Base-by-base conservation (phyloP, 352 stramenopile species). In the Pythium scleroteichum region DNA sequence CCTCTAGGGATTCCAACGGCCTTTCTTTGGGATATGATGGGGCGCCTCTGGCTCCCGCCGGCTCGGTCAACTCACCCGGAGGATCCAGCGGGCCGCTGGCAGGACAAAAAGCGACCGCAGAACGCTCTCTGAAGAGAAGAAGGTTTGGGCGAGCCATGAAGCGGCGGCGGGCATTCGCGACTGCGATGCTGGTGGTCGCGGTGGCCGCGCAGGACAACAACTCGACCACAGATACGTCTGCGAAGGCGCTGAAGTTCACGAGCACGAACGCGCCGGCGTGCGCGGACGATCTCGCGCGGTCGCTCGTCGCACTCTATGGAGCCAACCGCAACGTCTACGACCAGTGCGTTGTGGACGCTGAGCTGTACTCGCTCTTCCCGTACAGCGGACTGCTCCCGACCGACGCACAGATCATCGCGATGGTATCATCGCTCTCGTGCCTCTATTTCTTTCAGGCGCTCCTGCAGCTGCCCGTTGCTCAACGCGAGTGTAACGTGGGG, bases 361-460 rank as follows among this genome's bases (percentile, higher is more conserved):
- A 69, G 27, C 53, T 52, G 19, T 89, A 89, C 58, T 70, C 82
- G 53, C 73, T 89, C 26, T 87, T 86, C 49, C 79, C 77, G 40
- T 88, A 79, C 70, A 78, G 73, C 10, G 79, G 81, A 17, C 55
- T 72, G 10, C 47, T 85, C 8, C 79, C 79, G 0, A 70, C 75
- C 9, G 70, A 69, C 17, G 39, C 64, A 8, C 64, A 73, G 52
- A 62, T 80, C 42, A 56, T 62, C n/a, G 64, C 52, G 26, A 72
- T 91, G 44, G 67, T 87, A 9, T 67, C 71, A 20, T 82, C 71
- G 2, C 57, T 63, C 26, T 54, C 70, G 29, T 91, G 81, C 50
- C 76, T 88, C 64, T 64, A 60, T 0, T 72, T 87, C 49, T 73
- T 87, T 38, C 59, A 81, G 65, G 1, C 71, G 65, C 17, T 47